These are phyloP conservation scores for Cocos nucifera DNA, from an alignment of 176 grass and related monocot species.

Conservation along the genomic window DNA sequence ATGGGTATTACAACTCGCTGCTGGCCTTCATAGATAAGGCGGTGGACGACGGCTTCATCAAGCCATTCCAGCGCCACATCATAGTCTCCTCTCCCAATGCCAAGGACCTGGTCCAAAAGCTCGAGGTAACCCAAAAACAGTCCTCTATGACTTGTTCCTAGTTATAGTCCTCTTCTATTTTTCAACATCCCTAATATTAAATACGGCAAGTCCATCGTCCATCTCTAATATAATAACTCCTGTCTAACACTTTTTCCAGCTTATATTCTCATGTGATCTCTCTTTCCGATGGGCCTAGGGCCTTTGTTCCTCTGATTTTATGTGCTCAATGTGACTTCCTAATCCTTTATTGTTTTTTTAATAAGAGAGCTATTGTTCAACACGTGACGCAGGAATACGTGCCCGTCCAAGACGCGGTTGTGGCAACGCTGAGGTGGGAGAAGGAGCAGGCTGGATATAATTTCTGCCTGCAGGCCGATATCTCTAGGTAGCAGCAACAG, in stretches of 20 bases:
- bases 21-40: conserved; percentile 96
- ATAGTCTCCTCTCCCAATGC: conserved; percentile 65
- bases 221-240: no score
- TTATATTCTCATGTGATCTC: no score
- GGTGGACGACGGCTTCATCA: conserved; percentile 92
- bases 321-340: no score
- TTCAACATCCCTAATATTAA: background rate
- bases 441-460: conserved; percentile 56
- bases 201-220: background rate
- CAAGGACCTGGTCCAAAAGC: conserved; percentile 68
- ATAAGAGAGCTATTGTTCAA: no score
- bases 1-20: conserved; percentile 87
- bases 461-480: conserved; percentile 34
- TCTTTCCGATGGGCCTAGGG: no score
- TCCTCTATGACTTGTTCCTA: no score
- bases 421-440: conserved; percentile 69
- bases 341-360: no score
- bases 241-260: no score
- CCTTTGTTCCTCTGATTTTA: no score
- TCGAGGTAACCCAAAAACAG: conserved; percentile 38
- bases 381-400: conserved; percentile 41
- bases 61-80: conserved; percentile 72
- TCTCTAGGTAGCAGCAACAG: conserved; percentile 27
- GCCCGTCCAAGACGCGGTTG: conserved; percentile 38
- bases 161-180: background rate